A percentile compares a stretch with the other conserved stretches of the same genome.
phyloP scores from a whole-genome alignment of 768 basidiomycete genomes.

The Antrodiella citrinella region DNA sequence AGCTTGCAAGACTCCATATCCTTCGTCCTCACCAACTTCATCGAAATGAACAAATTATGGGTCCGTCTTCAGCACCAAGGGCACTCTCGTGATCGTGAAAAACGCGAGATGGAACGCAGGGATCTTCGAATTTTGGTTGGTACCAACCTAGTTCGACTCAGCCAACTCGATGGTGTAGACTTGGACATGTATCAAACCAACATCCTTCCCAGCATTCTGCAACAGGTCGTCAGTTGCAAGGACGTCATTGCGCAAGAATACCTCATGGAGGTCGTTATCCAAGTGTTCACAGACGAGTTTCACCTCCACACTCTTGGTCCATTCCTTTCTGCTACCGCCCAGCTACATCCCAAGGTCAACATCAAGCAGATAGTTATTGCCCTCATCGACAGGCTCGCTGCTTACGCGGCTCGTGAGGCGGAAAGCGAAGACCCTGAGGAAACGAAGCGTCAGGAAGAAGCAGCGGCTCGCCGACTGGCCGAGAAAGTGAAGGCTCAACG shows the following conservation, averaged over 20 bases:
- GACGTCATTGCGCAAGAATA: slow-evolving; percentile 99
- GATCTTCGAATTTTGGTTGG: slow-evolving; percentile 95
- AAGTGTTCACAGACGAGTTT: slow-evolving; percentile 98
- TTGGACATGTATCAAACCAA: slow-evolving; percentile 79
- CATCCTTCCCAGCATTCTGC: slow-evolving; percentile 88
- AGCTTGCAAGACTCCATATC: slow-evolving; percentile 92
- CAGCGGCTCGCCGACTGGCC: slow-evolving; percentile 79
- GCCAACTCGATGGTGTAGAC: slow-evolving; percentile 94
- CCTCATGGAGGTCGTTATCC: slow-evolving; percentile 98
- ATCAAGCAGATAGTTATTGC: slow-evolving; percentile 99
- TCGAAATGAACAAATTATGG: slow-evolving; percentile 99
- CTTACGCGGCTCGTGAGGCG: slow-evolving; percentile 94
- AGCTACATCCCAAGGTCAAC: slow-evolving; percentile 95
- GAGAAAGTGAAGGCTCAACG: slow-evolving; percentile 79
- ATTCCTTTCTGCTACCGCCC: slow-evolving; percentile 93
- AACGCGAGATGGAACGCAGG: slow-evolving; percentile 91
- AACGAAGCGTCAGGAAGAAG: slow-evolving; percentile 88
- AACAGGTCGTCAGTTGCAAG: slow-evolving; percentile 97
- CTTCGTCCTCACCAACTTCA: slow-evolving; percentile 96
- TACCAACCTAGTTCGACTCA: slow-evolving; percentile 92
- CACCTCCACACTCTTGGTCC: slow-evolving; percentile 93
- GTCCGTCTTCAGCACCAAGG: slow-evolving; percentile 97
- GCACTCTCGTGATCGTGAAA: slow-evolving; percentile 93
- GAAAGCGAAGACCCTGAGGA: slow-evolving; percentile 96
- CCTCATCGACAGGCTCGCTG: slow-evolving; percentile 90